Conservation (phyloP, 2,329 filamentous ascomycete genomes). For the Aspergillus transmontanensis region DNA sequence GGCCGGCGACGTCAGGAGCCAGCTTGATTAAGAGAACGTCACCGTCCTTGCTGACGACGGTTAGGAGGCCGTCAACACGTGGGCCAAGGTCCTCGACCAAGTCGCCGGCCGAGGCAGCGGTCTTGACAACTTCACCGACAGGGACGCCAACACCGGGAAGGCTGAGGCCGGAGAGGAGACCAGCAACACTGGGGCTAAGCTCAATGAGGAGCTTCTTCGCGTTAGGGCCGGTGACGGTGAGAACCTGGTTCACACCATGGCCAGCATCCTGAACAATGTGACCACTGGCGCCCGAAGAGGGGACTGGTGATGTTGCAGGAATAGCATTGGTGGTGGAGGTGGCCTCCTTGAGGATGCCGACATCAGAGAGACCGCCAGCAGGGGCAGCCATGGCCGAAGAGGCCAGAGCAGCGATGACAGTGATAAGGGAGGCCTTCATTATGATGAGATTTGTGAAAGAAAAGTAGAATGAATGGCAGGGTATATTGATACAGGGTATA, state of each 20-base stretch:
- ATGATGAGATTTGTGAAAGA: constrained; percentile 17
- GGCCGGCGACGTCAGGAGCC: constrained; percentile 28
- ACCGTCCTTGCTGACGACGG: constrained; percentile 32
- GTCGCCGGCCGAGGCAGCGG: constrained; percentile 29
- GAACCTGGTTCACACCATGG: constrained; percentile 31
- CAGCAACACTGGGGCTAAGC: constrained; percentile 33
- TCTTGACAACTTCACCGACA: constrained; percentile 30
- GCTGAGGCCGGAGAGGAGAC: constrained; percentile 32
- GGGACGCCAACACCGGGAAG: constrained; percentile 28
- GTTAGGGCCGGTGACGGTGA: constrained; percentile 32
- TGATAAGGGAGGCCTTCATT: constrained; percentile 30
- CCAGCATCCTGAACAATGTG: constrained; percentile 32
- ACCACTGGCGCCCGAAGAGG: constrained; percentile 20
- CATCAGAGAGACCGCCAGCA: constrained; percentile 12
- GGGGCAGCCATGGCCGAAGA: constrained; percentile 27
- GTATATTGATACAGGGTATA: neutral
- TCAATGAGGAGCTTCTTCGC: constrained; percentile 31
- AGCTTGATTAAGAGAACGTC: constrained; percentile 35
- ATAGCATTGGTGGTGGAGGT: constrained; percentile 14
- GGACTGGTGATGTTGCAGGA: constrained; percentile 13
- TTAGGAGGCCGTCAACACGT: constrained; percentile 30
- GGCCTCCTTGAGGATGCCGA: constrained; percentile 12
- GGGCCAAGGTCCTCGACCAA: constrained; percentile 29
- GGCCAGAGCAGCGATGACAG: constrained; percentile 27
- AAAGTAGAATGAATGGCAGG: constrained; percentile 14